A percentile compares a stretch with the other conserved stretches of the same genome.
These are phyloP conservation scores for Saccharomyces hybrid DNA, from an alignment of 1,139 yeast genomes.

Conservation along the genomic window DNA sequence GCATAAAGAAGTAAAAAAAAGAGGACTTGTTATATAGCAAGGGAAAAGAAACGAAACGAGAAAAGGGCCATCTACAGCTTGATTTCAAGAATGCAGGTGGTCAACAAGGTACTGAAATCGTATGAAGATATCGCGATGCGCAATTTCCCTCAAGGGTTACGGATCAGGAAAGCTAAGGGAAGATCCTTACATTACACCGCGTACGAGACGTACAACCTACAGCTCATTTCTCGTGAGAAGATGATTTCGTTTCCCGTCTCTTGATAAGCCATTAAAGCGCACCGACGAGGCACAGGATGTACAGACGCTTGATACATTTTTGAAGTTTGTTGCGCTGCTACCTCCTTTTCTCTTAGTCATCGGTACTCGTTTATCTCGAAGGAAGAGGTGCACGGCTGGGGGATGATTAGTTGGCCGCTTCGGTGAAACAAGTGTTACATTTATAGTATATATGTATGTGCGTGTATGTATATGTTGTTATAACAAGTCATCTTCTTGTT, in stretches of 20 bases:
- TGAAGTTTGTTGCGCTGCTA: neutral
- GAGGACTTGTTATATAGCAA: neutral
- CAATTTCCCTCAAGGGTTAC: neutral
- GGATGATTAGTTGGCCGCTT: neutral
- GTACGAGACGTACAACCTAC: neutral
- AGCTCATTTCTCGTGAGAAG: neutral
- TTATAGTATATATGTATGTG: neutral
- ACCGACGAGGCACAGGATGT: neutral
- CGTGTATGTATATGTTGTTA: conserved; percentile 5
- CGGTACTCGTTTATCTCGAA: neutral
- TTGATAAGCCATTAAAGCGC: neutral
- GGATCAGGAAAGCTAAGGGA: conserved; percentile 1
- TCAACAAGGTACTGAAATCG: neutral
- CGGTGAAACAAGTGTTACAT: neutral
- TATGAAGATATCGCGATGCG: neutral
- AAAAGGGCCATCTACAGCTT: neutral
- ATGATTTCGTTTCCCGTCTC: neutral
- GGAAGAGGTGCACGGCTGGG: neutral
- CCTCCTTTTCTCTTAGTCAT: neutral
- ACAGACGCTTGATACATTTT: neutral
- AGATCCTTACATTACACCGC: neutral
- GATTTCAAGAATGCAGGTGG: neutral
- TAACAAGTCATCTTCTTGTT: conserved; percentile 57
- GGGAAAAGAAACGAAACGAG: conserved; percentile 1
- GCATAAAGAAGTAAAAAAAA: neutral